Percentiles rank a stretch among this genome's conserved stretches.
Conservation (phyloP, 2,329 filamentous ascomycete genomes). For the Colletotrichum endophyticum region DNA sequence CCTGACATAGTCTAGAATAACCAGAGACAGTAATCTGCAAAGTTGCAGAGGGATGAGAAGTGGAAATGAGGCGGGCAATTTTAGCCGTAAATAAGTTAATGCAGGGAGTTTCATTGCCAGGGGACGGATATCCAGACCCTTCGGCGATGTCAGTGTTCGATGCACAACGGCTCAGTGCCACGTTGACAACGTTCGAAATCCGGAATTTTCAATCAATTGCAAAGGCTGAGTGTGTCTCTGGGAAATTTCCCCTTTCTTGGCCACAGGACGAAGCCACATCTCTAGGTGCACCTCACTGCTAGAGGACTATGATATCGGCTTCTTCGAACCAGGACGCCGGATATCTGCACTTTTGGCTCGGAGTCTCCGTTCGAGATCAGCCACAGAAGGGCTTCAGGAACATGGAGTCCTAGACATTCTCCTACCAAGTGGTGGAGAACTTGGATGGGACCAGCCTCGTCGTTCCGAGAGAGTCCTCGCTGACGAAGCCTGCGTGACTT, state of each 20-base stretch:
- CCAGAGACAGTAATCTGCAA: not conserved
- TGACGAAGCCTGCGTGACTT: not conserved
- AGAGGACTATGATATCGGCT: not conserved
- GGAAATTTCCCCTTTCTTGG: not conserved
- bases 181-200: not conserved
- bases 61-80: not conserved
- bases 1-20: not conserved
- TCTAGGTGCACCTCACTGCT: not conserved
- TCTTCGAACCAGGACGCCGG: not conserved
- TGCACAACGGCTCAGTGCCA: not conserved
- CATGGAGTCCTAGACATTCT: not conserved
- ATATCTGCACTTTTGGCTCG: not conserved
- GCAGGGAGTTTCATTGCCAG: not conserved
- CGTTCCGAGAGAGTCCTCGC: not conserved
- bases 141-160: not conserved
- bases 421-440: not conserved
- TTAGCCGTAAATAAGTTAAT: not conserved
- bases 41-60: not conserved
- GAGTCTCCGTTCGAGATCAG: not conserved
- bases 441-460: not conserved
- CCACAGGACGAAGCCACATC: not conserved
- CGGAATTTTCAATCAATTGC: not conserved
- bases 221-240: not conserved
- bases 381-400: not conserved
- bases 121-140: not conserved